These are phyloP conservation scores for Platanthera guangdongensis DNA, from an alignment of 106 monocot species.

Conservation along the genomic window DNA sequence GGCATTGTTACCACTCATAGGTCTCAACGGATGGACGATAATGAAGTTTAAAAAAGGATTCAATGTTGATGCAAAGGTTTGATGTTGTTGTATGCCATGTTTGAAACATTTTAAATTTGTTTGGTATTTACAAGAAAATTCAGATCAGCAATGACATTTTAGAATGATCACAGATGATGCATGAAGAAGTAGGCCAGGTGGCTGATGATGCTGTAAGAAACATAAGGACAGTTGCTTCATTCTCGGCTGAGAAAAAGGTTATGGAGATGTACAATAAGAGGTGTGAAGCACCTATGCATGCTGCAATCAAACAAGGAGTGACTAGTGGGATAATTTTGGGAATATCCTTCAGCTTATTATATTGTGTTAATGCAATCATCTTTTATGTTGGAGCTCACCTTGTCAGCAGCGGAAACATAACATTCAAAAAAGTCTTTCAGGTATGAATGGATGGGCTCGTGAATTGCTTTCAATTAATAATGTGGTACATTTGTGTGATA, in stretches of 20 bases:
- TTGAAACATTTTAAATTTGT: slow-evolving; percentile 5
- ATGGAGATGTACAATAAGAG: slow-evolving; percentile 52
- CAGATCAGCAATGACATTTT: background rate
- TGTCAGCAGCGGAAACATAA: slow-evolving; percentile 38
- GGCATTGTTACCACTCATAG: slow-evolving; percentile 42
- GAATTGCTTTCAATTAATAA: background rate
- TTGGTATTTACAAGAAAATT: background rate
- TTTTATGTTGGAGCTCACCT: slow-evolving; percentile 58
- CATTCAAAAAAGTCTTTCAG: slow-evolving; percentile 47
- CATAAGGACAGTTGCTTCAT: slow-evolving; percentile 59
- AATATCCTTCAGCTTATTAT: slow-evolving; percentile 43
- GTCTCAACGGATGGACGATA: slow-evolving; percentile 40
- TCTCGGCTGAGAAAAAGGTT: slow-evolving; percentile 59
- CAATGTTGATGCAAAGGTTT: slow-evolving; percentile 53
- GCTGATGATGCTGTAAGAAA: slow-evolving; percentile 59
- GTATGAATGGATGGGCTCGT: slow-evolving; percentile 13
- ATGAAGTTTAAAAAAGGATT: slow-evolving; percentile 49
- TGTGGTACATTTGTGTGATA: background rate
- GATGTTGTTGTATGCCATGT: background rate
- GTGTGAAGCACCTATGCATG: slow-evolving; percentile 41
- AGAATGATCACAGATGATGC: slow-evolving; percentile 39
- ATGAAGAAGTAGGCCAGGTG: slow-evolving; percentile 63
- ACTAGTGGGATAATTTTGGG: slow-evolving; percentile 49
- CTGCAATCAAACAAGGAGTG: slow-evolving; percentile 41
- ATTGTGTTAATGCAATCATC: slow-evolving; percentile 40